A percentile compares a stretch with the other conserved stretches of the same genome.
phyloP scores from a whole-genome alignment of 1,284 basidiomycete species.

The Agroathelia rolfsii region DNA sequence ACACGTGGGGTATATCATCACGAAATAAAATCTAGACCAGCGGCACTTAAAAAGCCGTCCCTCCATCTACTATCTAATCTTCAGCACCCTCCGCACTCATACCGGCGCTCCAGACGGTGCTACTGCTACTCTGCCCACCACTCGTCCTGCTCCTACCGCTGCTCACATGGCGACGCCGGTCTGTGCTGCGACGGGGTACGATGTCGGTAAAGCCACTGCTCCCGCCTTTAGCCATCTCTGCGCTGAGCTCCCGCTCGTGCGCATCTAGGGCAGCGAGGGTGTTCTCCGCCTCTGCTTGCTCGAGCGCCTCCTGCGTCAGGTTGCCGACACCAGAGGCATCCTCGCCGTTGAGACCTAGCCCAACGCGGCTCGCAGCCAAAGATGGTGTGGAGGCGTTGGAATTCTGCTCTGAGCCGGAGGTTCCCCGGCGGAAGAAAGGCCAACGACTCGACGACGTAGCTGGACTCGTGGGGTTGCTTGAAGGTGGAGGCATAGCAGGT shows the following conservation, averaged over 20 bases:
- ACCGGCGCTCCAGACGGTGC: constrained; percentile 77
- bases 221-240: constrained; percentile 65
- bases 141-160: constrained; percentile 42
- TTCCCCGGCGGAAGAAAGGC: constrained; percentile 56
- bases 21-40: constrained; percentile 1
- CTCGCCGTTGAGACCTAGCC: constrained; percentile 29
- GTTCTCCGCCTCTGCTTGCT: constrained; percentile 67
- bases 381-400: constrained; percentile 37
- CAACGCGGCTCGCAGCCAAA: constrained; percentile 19
- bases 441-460: constrained; percentile 34
- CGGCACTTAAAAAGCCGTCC: constrained; percentile 13
- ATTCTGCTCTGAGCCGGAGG: constrained; percentile 27
- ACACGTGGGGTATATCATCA: constrained; percentile 1
- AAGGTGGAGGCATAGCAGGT: constrained; percentile 24
- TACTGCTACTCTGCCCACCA: constrained; percentile 54
- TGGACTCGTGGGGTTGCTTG: constrained; percentile 26
- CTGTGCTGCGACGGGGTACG: constrained; percentile 31
- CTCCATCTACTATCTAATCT: too few relatives aligned
- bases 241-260: constrained; percentile 60
- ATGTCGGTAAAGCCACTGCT: constrained; percentile 73
- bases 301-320: constrained; percentile 66
- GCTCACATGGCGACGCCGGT: constrained; percentile 44
- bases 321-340: constrained; percentile 23
- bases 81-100: constrained; percentile 54
- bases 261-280: constrained; percentile 64